These are phyloP conservation scores for Aurinia saxatilis DNA, from an alignment of 345 rosid genomes.

Conservation along the genomic window DNA sequence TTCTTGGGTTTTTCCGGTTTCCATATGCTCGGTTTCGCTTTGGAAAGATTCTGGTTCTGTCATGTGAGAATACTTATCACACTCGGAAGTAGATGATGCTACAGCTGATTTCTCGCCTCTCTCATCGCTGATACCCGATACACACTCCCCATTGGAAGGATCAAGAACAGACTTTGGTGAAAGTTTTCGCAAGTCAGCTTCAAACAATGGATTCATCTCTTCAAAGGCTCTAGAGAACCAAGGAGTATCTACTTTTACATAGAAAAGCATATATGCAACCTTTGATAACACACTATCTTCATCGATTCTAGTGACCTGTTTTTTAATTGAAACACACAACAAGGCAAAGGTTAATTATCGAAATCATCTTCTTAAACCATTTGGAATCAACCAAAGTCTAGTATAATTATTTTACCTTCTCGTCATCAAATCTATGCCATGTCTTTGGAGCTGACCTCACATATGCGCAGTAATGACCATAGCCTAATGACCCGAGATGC, in stretches of 20 bases:
- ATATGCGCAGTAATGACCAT: constrained; percentile 70
- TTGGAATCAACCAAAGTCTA: not conserved
- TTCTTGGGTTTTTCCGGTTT: constrained; percentile 14
- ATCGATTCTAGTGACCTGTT: constrained; percentile 49
- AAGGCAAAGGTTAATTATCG: not conserved
- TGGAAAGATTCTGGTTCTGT: too few relatives aligned
- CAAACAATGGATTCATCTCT: constrained; percentile 23
- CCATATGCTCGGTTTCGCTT: constrained; percentile 20
- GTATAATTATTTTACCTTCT: constrained; percentile 32
- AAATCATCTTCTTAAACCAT: not conserved
- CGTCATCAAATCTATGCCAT: constrained; percentile 74
- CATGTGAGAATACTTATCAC: too few relatives aligned
- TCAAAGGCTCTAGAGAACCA: constrained; percentile 62
- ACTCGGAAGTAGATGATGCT: too few relatives aligned
- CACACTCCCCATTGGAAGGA: constrained; percentile 26
- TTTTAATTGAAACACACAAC: too few relatives aligned
- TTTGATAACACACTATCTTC: constrained; percentile 58
- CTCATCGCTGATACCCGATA: constrained; percentile 20
- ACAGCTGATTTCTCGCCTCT: too few relatives aligned
- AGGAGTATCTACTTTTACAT: constrained; percentile 58
- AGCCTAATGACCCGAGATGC: constrained; percentile 55
- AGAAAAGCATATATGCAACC: constrained; percentile 76
- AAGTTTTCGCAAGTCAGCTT: constrained; percentile 14
- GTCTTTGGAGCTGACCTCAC: constrained; percentile 57
- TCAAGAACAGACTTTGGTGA: constrained; percentile 86